Percentiles rank a stretch among this genome's conserved stretches.
Evolutionary conservation across 2,329 filamentous ascomycete genomes (phyloP).

Genomic region (Botrytis byssoidea): DNA sequence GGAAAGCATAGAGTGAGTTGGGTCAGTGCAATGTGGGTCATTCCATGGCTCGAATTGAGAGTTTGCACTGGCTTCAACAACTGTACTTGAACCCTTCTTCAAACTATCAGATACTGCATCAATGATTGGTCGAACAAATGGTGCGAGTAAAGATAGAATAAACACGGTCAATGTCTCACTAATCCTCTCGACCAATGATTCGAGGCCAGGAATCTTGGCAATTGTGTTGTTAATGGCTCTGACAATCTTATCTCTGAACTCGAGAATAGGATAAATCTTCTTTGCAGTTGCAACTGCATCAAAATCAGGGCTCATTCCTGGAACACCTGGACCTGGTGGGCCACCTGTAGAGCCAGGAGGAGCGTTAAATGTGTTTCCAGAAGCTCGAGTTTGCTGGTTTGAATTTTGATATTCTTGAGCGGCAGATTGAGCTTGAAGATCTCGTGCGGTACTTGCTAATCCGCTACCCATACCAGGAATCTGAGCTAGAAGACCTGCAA

Average conservation of each 20-base stretch:
- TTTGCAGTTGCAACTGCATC: conserved; percentile 74
- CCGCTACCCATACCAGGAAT: conserved; percentile 69
- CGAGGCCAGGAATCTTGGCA: conserved; percentile 85
- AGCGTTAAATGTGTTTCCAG: conserved; percentile 29
- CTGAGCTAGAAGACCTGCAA: conserved; percentile 72
- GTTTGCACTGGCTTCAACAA: conserved; percentile 63
- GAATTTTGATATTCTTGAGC: conserved; percentile 62
- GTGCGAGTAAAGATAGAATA: conserved; percentile 83
- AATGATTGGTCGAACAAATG: conserved; percentile 90
- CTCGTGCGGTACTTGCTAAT: conserved; percentile 64
- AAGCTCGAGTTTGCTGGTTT: conserved; percentile 39
- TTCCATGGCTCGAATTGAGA: conserved; percentile 80
- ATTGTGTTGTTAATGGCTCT: conserved; percentile 81
- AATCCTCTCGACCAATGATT: conserved; percentile 85
- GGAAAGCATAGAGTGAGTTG: conserved; percentile 78
- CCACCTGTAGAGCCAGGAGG: conserved; percentile 41
- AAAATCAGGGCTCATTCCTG: conserved; percentile 72
- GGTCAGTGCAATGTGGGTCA: conserved; percentile 70
- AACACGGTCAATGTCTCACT: conserved; percentile 91
- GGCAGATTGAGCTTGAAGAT: conserved; percentile 59
- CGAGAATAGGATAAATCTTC: conserved; percentile 91
- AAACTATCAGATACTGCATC: conserved; percentile 78
- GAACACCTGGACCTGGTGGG: conserved; percentile 54
- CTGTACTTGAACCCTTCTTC: conserved; percentile 77
- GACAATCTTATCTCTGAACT: conserved; percentile 92